Base-by-base conservation (phyloP, 805 yeast genomes). In the Lachancea mirantina region DNA sequence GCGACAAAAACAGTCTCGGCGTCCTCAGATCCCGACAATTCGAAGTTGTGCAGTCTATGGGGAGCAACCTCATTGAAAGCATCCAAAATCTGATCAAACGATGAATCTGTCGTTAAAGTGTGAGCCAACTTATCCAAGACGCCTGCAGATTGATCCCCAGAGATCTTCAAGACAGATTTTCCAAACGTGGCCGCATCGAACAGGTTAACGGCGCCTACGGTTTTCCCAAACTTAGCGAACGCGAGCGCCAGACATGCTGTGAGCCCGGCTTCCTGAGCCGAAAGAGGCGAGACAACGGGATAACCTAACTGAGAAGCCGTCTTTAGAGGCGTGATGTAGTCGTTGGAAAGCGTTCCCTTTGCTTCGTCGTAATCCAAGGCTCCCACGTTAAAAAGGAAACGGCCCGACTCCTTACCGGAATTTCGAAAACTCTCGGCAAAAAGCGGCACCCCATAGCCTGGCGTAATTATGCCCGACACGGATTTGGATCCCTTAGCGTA, bases 1-100 rank as follows among this genome's bases (percentile, higher is more conserved):
- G 78, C 67, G 20, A 87, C 89, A 55, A 83, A 78, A n/a, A 88
- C 83, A 15, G 80, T 74, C 27, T 72, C 73, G 6, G 95, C 78
- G 35, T 65, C 57, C 7, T 55, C 53, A 34, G 65, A 64, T 33
- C 96, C 96, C 38, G 55, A 61, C 59, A 79, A 84, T 57, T 83
- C 41, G 34, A 57, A 57, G 30, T 57, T 52, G 31, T 46, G 46
- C 36, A 57, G 38, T 13, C 43, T 46, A 30, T 28, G 33, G 1
- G 45, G 42, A 10, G 59, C 42, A 3, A 40, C 21, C 27, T 51
- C 51, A 31, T 54, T 54, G 35, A 55, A 57, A 10, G 34, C 36
- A 21, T 43, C 46, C 30, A 57, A 35, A 25, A 55, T 42, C 13
- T 47, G 48, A 18, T 50, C 50, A 21, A 51, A 47, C 7, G 52